These are phyloP conservation scores for Yamadazyma dushanensis DNA, from an alignment of 1,139 yeast species.

Conservation along the genomic window DNA sequence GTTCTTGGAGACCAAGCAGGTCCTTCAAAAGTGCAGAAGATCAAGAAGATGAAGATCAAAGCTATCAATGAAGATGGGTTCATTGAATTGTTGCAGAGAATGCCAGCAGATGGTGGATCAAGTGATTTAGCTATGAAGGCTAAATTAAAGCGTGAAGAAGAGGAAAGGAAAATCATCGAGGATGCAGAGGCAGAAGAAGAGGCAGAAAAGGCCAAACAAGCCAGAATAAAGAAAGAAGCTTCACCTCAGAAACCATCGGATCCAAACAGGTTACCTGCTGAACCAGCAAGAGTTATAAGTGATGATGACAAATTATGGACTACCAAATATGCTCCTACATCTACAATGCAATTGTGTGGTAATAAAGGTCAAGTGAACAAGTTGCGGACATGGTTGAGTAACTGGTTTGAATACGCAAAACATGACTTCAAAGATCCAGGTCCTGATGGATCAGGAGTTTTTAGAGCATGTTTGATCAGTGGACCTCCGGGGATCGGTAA, in stretches of 20 bases:
- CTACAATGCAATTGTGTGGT: conserved; percentile 80
- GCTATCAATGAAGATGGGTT: conserved; percentile 90
- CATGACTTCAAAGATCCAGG: conserved; percentile 58
- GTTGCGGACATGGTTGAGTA: conserved; percentile 70
- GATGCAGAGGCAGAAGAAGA: conserved; percentile 31
- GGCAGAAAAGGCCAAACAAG: conserved; percentile 17
- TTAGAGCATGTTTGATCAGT: conserved; percentile 79
- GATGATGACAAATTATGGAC: conserved; percentile 81
- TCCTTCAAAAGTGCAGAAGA: conserved; percentile 86
- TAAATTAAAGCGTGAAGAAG: conserved; percentile 63
- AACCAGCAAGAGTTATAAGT: conserved; percentile 27
- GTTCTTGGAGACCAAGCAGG: conserved; percentile 97
- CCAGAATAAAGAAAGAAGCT: conserved; percentile 21
- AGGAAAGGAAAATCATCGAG: conserved; percentile 58
- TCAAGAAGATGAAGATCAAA: conserved; percentile 69
- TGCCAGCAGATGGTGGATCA: conserved; percentile 94
- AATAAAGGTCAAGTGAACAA: conserved; percentile 74
- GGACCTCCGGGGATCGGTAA: conserved; percentile 89
- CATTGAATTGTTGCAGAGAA: conserved; percentile 62
- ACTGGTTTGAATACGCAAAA: conserved; percentile 66
- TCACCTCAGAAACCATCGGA: conserved; percentile 22
- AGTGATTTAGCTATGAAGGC: conserved; percentile 78
- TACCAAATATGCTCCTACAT: conserved; percentile 83
- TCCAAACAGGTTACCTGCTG: conserved; percentile 19
- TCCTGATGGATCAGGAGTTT: conserved; percentile 61